A percentile compares a stretch with the other conserved stretches of the same genome.
Conservation (phyloP, 192 early-diverging fungal genomes). For the Coemansia sp. region DNA sequence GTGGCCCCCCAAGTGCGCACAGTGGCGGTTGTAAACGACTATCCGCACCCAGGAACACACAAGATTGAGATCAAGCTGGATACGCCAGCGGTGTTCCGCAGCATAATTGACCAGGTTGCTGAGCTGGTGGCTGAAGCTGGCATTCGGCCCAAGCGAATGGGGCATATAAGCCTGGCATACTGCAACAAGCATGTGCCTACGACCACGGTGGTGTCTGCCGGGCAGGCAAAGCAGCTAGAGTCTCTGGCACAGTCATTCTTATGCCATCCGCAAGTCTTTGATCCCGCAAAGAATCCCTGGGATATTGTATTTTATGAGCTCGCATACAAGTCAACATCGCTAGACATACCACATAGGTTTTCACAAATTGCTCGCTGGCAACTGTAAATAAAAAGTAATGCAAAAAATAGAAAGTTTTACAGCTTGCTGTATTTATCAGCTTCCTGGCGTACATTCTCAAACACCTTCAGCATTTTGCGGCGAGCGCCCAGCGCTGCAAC, state of each 20-base stretch:
- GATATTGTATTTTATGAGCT: slow-evolving; percentile 50
- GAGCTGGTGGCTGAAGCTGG: slow-evolving; percentile 22
- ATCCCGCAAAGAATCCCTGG: slow-evolving; percentile 27
- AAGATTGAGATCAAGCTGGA: slow-evolving; percentile 44
- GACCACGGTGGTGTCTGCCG: slow-evolving; percentile 14
- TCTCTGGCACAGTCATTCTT: slow-evolving; percentile 24
- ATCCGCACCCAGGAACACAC: slow-evolving; percentile 42
- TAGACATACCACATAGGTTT: slow-evolving; percentile 29
- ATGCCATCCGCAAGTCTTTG: slow-evolving; percentile 1
- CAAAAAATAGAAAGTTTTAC: not conserved
- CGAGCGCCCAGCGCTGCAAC: slow-evolving; percentile 92
- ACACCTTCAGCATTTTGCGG: slow-evolving; percentile 95
- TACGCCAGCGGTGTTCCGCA: slow-evolving; percentile 27
- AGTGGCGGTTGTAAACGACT: slow-evolving; percentile 19
- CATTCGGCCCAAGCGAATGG: slow-evolving; percentile 36
- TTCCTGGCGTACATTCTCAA: slow-evolving; percentile 59
- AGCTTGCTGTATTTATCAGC: not conserved
- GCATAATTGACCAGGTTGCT: slow-evolving; percentile 17
- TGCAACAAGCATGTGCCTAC: slow-evolving; percentile 45
- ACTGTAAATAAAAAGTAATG: slow-evolving; percentile 7
- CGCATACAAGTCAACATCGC: slow-evolving; percentile 28
- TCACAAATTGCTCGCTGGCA: slow-evolving; percentile 50
- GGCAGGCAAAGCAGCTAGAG: slow-evolving; percentile 14
- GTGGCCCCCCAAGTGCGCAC: slow-evolving; percentile 7
- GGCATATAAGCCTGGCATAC: slow-evolving; percentile 42